phyloP scores from a whole-genome alignment of 2,329 filamentous ascomycete genomes.

The Rutstroemia sp. region DNA sequence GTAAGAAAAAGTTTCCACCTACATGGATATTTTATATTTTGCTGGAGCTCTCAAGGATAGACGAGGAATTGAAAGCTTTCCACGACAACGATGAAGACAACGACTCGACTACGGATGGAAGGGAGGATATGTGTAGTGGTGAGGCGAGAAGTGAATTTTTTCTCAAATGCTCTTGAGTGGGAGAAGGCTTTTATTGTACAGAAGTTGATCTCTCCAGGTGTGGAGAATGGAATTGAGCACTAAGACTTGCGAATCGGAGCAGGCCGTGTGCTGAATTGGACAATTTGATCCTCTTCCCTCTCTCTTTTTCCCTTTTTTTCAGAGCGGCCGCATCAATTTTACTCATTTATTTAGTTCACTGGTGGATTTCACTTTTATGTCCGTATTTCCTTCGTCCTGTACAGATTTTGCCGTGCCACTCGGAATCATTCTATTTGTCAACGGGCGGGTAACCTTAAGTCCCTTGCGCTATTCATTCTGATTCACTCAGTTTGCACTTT shows the following conservation, averaged over 20 bases:
- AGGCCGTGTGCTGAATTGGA: not conserved
- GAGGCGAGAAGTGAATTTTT: too few relatives aligned
- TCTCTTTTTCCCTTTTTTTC: not conserved
- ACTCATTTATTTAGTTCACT: not conserved
- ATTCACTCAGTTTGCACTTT: too few relatives aligned
- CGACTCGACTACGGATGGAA: not conserved
- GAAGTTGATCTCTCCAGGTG: not conserved
- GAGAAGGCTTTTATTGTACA: not conserved
- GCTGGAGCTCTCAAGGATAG: not conserved
- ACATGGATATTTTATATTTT: not conserved
- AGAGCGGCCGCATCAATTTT: too few relatives aligned
- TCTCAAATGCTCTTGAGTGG: not conserved
- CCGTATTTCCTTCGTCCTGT: not conserved
- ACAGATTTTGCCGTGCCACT: not conserved
- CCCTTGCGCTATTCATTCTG: too few relatives aligned
- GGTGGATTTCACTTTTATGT: not conserved
- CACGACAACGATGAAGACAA: not conserved
- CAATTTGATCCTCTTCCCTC: not conserved
- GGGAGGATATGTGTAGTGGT: not conserved
- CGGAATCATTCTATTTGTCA: not conserved
- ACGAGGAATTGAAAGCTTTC: not conserved
- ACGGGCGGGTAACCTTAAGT: not conserved
- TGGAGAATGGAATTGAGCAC: not conserved
- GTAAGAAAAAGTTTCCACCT: not conserved
- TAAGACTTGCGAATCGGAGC: constrained; percentile 1